Conservation (phyloP, 1,284 basidiomycete species). For the Sporisorium reilianum region DNA sequence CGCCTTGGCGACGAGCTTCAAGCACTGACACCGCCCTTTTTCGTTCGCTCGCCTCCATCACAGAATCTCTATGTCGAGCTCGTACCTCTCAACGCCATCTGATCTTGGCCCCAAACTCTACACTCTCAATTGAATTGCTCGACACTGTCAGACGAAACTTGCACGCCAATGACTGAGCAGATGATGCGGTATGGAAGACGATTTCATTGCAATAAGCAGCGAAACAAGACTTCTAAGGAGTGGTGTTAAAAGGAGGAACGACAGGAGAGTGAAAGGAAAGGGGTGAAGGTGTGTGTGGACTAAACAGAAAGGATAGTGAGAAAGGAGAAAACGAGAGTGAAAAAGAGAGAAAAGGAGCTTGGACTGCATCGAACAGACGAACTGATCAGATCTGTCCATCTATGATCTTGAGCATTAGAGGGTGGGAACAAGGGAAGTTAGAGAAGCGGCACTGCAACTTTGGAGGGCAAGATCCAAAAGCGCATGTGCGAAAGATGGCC, state of each 20-base stretch:
- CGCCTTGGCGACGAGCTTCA: too few species aligned
- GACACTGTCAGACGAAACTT: background rate
- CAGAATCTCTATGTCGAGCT: constrained; percentile 46
- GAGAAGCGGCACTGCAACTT: too few species aligned
- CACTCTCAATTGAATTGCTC: background rate
- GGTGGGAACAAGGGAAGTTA: too few species aligned
- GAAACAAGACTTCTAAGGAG: background rate
- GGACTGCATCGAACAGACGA: background rate
- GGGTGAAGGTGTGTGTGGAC: too few species aligned
- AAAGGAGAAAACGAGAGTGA: too few species aligned
- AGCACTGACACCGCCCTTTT: too few species aligned
- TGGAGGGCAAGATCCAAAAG: background rate
- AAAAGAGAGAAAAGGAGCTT: background rate
- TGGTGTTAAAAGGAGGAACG: background rate
- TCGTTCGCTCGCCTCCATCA: background rate
- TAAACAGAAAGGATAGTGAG: background rate
- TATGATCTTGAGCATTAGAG: background rate
- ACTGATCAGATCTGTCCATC: background rate
- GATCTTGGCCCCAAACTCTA: background rate
- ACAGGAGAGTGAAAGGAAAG: background rate
- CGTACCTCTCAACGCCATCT: constrained; percentile 25
- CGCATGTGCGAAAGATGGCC: background rate
- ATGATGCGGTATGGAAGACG: background rate
- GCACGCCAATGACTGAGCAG: background rate
- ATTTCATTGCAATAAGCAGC: background rate